These are phyloP conservation scores for Puccinia coronata DNA, from an alignment of 1,284 basidiomycete species.

Conservation along the genomic window DNA sequence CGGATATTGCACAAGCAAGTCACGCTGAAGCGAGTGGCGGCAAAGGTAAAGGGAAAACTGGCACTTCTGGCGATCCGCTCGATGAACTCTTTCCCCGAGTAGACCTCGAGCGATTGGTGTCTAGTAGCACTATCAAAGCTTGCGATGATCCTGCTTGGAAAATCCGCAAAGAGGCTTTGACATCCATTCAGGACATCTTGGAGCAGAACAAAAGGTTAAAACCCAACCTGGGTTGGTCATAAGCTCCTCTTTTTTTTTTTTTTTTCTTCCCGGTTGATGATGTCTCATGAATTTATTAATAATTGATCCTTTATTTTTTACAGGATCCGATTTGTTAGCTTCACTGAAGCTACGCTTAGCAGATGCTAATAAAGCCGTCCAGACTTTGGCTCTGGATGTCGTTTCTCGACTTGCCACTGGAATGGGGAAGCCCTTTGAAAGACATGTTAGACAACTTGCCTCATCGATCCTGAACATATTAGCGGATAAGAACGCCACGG, in stretches of 20 bases:
- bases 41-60: slow-evolving; percentile 59
- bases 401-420: slow-evolving; percentile 83
- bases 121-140: slow-evolving; percentile 76
- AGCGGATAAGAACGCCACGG: slow-evolving; percentile 87
- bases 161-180: slow-evolving; percentile 90
- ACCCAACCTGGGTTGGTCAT: slow-evolving; percentile 74
- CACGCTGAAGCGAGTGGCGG: slow-evolving; percentile 61
- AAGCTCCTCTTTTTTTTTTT: background rate
- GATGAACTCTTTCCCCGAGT: slow-evolving; percentile 95
- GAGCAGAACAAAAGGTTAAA: slow-evolving; percentile 91
- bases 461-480: slow-evolving; percentile 66
- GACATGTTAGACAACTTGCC: slow-evolving; percentile 76
- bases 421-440: slow-evolving; percentile 95
- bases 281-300: slow-evolving; percentile 27
- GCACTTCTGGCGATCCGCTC: slow-evolving; percentile 67
- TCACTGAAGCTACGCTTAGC: slow-evolving; percentile 83
- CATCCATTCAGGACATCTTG: slow-evolving; percentile 76
- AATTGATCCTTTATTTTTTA: slow-evolving; percentile 21
- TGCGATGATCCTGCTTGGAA: slow-evolving; percentile 87
- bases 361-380: slow-evolving; percentile 93
- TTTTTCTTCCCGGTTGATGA: background rate
- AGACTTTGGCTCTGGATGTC: slow-evolving; percentile 84
- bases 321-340: slow-evolving; percentile 79
- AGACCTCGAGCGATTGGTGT: slow-evolving; percentile 83
- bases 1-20: slow-evolving; percentile 64